Evolutionary conservation across 129 eudicot genomes (phyloP).

Genomic region (Lonicera japonica): DNA sequence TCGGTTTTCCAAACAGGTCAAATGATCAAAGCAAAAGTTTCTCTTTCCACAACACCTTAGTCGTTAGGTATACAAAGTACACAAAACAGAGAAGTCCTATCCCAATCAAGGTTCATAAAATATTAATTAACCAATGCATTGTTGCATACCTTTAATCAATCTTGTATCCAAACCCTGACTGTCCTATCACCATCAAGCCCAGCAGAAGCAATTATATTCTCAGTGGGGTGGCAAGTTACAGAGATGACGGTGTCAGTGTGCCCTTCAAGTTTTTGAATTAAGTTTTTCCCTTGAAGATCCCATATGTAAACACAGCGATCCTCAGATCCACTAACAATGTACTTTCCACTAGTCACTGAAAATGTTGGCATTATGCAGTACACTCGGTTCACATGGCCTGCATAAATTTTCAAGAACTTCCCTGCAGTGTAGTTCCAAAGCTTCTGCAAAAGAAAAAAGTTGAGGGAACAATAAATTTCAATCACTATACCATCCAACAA

Average conservation of each 20-base stretch:
- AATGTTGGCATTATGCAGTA: constrained; percentile 80
- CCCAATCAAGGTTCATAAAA: too few relatives aligned
- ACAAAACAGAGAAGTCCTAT: too few relatives aligned
- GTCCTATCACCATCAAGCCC: constrained; percentile 67
- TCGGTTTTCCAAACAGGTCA: too few relatives aligned
- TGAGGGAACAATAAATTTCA: too few relatives aligned
- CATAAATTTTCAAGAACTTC: constrained; percentile 65
- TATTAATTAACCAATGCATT: background rate
- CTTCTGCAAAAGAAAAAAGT: constrained; percentile 50
- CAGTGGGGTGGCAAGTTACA: constrained; percentile 75
- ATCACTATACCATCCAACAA: too few relatives aligned
- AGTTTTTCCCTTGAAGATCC: constrained; percentile 74
- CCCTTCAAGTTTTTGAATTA: constrained; percentile 86
- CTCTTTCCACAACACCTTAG: too few relatives aligned
- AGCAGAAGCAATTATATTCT: constrained; percentile 82
- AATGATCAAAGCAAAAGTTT: too few relatives aligned
- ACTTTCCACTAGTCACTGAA: constrained; percentile 74
- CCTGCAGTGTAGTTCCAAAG: constrained; percentile 78
- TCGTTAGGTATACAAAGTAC: too few relatives aligned
- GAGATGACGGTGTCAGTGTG: constrained; percentile 84
- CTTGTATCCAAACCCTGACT: constrained; percentile 74
- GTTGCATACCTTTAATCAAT: constrained; percentile 13
- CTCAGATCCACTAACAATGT: constrained; percentile 89
- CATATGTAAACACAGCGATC: constrained; percentile 78
- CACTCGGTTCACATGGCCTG: constrained; percentile 64